Evolutionary conservation across 192 early-diverging fungal species (phyloP).

Genomic region (Pilobolus umbonatus): DNA sequence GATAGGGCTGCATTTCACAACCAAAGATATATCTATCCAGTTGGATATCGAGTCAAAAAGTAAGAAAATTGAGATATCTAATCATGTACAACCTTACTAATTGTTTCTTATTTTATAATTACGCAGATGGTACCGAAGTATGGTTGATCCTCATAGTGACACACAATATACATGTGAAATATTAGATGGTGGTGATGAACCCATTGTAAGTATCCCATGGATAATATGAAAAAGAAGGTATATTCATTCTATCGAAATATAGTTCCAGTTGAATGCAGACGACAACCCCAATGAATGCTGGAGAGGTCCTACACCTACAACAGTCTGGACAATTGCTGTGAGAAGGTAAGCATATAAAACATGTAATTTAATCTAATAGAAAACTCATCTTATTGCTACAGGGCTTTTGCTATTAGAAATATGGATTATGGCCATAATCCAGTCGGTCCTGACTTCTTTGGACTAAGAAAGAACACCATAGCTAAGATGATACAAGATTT

Average conservation of each 20-base stretch:
- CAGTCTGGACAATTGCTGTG: constrained; percentile 82
- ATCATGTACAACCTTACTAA: not conserved
- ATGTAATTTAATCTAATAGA: not conserved
- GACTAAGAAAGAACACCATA: constrained; percentile 81
- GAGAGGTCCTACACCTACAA: constrained; percentile 72
- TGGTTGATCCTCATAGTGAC: constrained; percentile 46
- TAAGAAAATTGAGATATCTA: constrained; percentile 27
- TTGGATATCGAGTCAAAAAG: constrained; percentile 73
- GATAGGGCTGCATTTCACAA: constrained; percentile 79
- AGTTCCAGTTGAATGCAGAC: constrained; percentile 82
- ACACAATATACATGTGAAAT: constrained; percentile 73
- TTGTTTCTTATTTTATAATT: constrained; percentile 1
- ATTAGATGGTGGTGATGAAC: constrained; percentile 77
- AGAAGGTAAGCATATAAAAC: constrained; percentile 34
- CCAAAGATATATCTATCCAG: constrained; percentile 89
- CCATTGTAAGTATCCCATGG: constrained; percentile 27
- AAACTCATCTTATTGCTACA: constrained; percentile 11
- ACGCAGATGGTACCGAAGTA: constrained; percentile 48
- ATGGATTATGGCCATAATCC: constrained; percentile 76
- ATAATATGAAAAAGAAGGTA: not conserved
- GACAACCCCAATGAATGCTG: constrained; percentile 69
- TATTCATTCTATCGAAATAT: not conserved
- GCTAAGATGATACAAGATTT: constrained; percentile 87
- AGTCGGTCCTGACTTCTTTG: constrained; percentile 90
- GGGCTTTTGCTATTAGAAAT: constrained; percentile 73